A percentile compares a stretch with the other conserved stretches of the same genome.
Conservation (phyloP, 2,329 filamentous ascomycete species). For the Drechslerella coelobrocha region DNA sequence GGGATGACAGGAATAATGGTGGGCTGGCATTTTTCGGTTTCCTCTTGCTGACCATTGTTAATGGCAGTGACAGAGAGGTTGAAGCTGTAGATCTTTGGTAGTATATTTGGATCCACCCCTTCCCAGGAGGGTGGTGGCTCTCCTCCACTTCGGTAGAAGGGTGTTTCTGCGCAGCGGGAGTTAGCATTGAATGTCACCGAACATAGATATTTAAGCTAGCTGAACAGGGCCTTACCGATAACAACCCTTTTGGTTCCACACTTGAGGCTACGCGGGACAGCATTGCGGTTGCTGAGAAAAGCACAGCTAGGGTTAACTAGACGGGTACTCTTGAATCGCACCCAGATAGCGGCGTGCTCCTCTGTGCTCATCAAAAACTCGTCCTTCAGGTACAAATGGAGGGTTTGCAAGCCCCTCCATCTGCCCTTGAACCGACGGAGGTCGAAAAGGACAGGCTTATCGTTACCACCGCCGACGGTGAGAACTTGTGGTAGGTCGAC, state of each 20-base stretch:
- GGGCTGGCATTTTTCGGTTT: no score
- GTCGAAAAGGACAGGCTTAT: not conserved
- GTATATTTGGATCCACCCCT: not conserved
- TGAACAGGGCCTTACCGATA: conserved; percentile 1
- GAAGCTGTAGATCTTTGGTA: not conserved
- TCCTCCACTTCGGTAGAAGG: not conserved
- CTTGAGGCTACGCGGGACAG: conserved; percentile 8
- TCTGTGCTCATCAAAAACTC: conserved; percentile 6
- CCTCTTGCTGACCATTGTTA: no score
- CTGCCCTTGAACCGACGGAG: not conserved
- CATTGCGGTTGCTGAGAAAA: not conserved
- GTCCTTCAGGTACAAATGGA: conserved; percentile 9
- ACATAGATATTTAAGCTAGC: not conserved
- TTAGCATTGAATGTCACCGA: not conserved
- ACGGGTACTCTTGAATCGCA: conserved; percentile 11
- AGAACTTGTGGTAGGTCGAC: conserved; percentile 19
- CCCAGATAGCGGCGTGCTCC: conserved; percentile 7
- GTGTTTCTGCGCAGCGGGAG: not conserved
- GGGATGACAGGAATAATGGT: no score
- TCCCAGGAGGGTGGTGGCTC: not conserved
- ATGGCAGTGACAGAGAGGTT: not conserved
- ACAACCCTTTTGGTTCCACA: conserved; percentile 1
- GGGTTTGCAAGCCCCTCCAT: not conserved
- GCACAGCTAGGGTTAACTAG: conserved; percentile 11
- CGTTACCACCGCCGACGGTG: conserved; percentile 7